Conservation (phyloP, 768 basidiomycete species). For the Phlebiopsis gigantea region DNA sequence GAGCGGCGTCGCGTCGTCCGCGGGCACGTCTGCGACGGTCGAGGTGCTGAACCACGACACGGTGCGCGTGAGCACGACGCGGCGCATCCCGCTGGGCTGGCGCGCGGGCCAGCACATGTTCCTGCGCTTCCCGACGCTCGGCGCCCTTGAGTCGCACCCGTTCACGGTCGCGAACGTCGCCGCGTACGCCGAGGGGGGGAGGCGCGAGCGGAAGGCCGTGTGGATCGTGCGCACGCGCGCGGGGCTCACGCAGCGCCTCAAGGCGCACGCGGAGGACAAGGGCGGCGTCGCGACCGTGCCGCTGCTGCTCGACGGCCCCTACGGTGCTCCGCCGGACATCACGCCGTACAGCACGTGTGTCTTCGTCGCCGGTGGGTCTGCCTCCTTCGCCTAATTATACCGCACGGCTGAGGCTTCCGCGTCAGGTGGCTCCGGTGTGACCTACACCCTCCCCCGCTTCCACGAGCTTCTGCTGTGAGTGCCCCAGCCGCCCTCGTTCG, state of each 20-base stretch:
- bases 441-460: constrained; percentile 30
- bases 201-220: constrained; percentile 33
- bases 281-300: constrained; percentile 23
- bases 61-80: constrained; percentile 36
- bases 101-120: constrained; percentile 45
- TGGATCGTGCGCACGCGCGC: constrained; percentile 45
- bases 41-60: constrained; percentile 40
- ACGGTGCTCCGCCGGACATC: constrained; percentile 31
- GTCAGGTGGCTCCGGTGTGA: constrained; percentile 29
- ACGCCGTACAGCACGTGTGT: constrained; percentile 30
- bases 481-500: neutral
- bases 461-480: constrained; percentile 28
- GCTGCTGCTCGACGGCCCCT: constrained; percentile 35
- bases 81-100: constrained; percentile 39
- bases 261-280: constrained; percentile 14
- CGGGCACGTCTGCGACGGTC: constrained; percentile 30
- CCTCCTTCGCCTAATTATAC: neutral
- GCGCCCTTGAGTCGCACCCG: constrained; percentile 43
- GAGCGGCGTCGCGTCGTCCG: constrained; percentile 28
- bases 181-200: constrained; percentile 20
- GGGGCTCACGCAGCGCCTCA: constrained; percentile 41
- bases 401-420: neutral
- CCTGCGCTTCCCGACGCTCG: constrained; percentile 39
- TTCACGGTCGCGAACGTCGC: constrained; percentile 45
- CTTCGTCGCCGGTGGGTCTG: constrained; percentile 32